Percentiles rank a stretch among this genome's conserved stretches.
Evolutionary conservation across 1,284 basidiomycete genomes (phyloP).

Genomic region (Anthracocystis setariae): DNA sequence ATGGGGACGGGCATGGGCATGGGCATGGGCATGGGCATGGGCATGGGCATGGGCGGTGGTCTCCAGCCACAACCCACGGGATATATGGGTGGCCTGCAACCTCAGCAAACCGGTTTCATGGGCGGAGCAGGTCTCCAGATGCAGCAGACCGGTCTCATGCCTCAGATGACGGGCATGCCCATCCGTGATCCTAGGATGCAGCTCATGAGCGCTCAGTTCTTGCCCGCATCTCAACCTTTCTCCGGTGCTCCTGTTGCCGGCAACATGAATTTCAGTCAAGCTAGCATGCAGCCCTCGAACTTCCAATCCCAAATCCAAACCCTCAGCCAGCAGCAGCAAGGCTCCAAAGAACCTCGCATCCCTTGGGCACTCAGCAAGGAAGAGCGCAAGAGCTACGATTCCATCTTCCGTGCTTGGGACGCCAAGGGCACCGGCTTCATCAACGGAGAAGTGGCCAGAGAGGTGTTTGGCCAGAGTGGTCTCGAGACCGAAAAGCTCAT

Average conservation of each 20-base stretch:
- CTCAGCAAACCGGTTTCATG: constrained; percentile 55
- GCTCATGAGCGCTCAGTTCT: constrained; percentile 66
- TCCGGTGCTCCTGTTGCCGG: constrained; percentile 60
- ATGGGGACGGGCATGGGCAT: no score
- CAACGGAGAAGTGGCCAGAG: constrained; percentile 82
- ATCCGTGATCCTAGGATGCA: constrained; percentile 65
- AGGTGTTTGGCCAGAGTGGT: constrained; percentile 95
- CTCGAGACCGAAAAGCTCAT: constrained; percentile 89
- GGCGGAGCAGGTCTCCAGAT: constrained; percentile 50
- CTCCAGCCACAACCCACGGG: constrained; percentile 12
- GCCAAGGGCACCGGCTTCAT: constrained; percentile 84
- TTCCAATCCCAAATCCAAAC: constrained; percentile 64
- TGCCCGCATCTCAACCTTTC: constrained; percentile 65
- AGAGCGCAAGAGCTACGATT: constrained; percentile 96
- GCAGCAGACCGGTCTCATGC: constrained; percentile 63
- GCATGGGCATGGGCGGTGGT: constrained; percentile 23
- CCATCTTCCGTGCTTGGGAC: constrained; percentile 97
- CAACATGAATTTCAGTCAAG: constrained; percentile 66
- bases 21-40: constrained; percentile 45
- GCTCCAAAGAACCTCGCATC: constrained; percentile 78
- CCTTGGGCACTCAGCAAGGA: constrained; percentile 88
- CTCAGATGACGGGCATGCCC: constrained; percentile 66
- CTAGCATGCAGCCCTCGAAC: constrained; percentile 64
- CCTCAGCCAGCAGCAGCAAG: constrained; percentile 74
- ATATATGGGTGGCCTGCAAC: constrained; percentile 47